These are phyloP conservation scores for Aspergillus sp. DNA, from an alignment of 2,329 filamentous ascomycete species.

Conservation along the genomic window DNA sequence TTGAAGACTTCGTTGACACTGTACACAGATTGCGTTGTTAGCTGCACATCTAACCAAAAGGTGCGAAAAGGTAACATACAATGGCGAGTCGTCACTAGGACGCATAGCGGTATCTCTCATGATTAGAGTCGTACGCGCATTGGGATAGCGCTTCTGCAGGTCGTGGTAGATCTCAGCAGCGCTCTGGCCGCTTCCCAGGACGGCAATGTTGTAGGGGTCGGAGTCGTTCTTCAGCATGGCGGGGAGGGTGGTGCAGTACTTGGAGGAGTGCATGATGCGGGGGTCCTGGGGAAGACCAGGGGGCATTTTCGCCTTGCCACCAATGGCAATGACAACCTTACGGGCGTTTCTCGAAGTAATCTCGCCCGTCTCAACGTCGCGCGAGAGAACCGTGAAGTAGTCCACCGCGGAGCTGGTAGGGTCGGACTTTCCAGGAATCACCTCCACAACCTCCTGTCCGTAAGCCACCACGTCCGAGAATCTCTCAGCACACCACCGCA, in stretches of 20 bases:
- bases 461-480: conserved; percentile 72
- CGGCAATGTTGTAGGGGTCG: conserved; percentile 63
- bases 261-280: conserved; percentile 78
- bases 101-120: conserved; percentile 78
- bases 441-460: conserved; percentile 65
- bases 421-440: conserved; percentile 54
- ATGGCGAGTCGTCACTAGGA: conserved; percentile 92
- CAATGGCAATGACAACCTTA: conserved; percentile 58
- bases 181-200: conserved; percentile 85
- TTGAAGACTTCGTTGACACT: conserved; percentile 97
- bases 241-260: conserved; percentile 55
- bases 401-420: conserved; percentile 48
- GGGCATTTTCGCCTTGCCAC: conserved; percentile 65
- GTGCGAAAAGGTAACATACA: conserved; percentile 51
- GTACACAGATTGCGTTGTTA: neutral
- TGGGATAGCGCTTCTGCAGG: conserved; percentile 73
- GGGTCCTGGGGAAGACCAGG: conserved; percentile 61
- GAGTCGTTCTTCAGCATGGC: conserved; percentile 32
- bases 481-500: conserved; percentile 80
- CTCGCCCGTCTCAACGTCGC: conserved; percentile 47
- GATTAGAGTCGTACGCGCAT: conserved; percentile 67
- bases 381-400: conserved; percentile 61
- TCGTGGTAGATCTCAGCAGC: conserved; percentile 95
- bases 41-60: neutral
- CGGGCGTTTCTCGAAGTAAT: conserved; percentile 35